A percentile compares a stretch with the other conserved stretches of the same genome.
Evolutionary conservation across 257 asterid species (phyloP).

Genomic region (Leonotis leonurus): DNA sequence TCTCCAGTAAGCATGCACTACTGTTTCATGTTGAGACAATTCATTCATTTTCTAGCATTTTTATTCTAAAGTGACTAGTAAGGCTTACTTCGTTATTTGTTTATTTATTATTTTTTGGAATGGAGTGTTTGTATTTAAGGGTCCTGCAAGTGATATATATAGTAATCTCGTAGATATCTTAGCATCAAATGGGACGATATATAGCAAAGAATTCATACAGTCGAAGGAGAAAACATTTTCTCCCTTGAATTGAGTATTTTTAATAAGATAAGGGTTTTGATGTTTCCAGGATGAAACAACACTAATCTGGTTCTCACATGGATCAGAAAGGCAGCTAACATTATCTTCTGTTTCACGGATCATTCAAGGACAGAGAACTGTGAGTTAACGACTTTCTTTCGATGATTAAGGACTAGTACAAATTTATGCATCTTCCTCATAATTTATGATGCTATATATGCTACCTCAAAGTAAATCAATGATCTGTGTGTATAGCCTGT

Average conservation of each 20-base stretch:
- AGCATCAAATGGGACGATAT: neutral
- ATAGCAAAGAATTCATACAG: neutral
- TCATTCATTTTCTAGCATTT: neutral
- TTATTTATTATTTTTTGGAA: neutral
- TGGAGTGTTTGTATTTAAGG: neutral
- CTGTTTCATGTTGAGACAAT: neutral
- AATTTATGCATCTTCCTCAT: slow-evolving; percentile 17
- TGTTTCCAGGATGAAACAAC: slow-evolving; percentile 81
- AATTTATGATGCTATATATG: neutral
- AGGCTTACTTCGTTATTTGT: neutral
- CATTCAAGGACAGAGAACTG: slow-evolving; percentile 97
- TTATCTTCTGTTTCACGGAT: slow-evolving; percentile 73
- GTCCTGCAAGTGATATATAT: neutral
- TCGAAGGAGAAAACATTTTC: neutral
- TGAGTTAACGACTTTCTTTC: slow-evolving; percentile 44
- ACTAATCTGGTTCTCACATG: slow-evolving; percentile 79
- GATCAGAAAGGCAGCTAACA: slow-evolving; percentile 73
- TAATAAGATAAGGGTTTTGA: slow-evolving; percentile 1
- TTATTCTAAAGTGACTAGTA: neutral
- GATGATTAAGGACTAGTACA: slow-evolving; percentile 19
- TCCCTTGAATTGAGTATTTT: neutral
- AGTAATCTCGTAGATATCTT: neutral
- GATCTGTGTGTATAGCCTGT: slow-evolving; percentile 61
- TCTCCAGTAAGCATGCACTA: slow-evolving; percentile 58
- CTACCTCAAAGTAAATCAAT: neutral